Conservation (phyloP, 306 rosid genomes). For the Ormosia semicastrata region DNA sequence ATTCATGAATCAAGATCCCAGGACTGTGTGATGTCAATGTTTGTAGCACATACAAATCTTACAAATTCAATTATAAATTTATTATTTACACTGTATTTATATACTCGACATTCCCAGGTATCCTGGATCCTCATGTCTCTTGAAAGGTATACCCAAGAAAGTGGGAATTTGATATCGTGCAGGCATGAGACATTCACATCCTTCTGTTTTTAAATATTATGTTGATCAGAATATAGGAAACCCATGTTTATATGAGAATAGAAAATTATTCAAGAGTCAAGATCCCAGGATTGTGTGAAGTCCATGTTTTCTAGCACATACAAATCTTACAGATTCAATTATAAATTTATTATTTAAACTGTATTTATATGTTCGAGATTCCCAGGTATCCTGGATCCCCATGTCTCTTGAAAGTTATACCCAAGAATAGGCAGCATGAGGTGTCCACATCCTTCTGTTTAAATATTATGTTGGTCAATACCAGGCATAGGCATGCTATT, state of each 20-base stretch:
- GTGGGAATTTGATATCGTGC: not conserved
- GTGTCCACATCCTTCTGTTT: slow-evolving; percentile 8
- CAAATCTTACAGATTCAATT: not conserved
- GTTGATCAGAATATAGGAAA: not conserved
- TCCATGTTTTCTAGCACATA: not conserved
- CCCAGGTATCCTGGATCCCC: not conserved
- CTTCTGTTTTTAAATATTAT: slow-evolving; percentile 7
- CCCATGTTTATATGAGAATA: not conserved
- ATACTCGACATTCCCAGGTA: not conserved
- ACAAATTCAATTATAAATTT: not conserved
- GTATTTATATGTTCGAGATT: not conserved
- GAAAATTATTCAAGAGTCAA: slow-evolving; percentile 10
- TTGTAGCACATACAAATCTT: not conserved
- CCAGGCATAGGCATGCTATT: not conserved
- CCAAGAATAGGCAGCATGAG: not conserved
- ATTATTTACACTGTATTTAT: not conserved
- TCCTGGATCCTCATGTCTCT: not conserved
- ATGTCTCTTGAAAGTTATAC: not conserved
- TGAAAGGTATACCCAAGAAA: not conserved
- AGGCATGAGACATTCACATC: not conserved
- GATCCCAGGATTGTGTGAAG: not conserved
- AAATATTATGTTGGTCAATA: not conserved
- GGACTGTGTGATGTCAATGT: not conserved
- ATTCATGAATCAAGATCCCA: not conserved
- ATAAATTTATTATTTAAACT: not conserved